These are phyloP conservation scores for Cydonia oblonga DNA, from an alignment of 331 rosid species.

Conservation along the genomic window DNA sequence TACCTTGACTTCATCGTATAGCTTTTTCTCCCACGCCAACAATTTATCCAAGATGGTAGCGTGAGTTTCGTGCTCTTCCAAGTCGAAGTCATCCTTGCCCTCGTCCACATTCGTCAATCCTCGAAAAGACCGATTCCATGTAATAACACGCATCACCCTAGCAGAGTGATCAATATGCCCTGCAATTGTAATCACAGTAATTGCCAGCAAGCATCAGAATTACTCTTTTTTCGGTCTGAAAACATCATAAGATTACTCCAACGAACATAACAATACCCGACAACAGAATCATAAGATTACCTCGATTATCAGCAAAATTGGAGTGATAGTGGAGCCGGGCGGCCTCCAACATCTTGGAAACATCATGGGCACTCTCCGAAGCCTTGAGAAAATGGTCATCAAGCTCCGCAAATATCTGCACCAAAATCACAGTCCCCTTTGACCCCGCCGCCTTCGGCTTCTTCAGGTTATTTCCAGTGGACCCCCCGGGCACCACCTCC, in stretches of 20 bases:
- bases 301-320: slow-evolving; percentile 92
- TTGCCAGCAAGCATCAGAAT: not conserved
- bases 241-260: not conserved
- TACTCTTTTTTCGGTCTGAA: not conserved
- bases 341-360: slow-evolving; percentile 97
- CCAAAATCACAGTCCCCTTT: slow-evolving; percentile 25
- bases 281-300: slow-evolving; percentile 19
- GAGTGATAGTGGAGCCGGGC: slow-evolving; percentile 91
- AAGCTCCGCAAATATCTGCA: slow-evolving; percentile 35
- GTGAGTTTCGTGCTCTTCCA: slow-evolving; percentile 80
- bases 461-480: slow-evolving; percentile 27
- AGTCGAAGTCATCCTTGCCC: slow-evolving; percentile 65
- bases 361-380: slow-evolving; percentile 77
- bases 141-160: slow-evolving; percentile 91
- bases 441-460: slow-evolving; percentile 40
- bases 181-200: slow-evolving; percentile 15
- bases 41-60: slow-evolving; percentile 87
- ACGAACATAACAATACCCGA: not conserved
- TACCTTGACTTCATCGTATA: slow-evolving; percentile 95
- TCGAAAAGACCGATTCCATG: slow-evolving; percentile 91
- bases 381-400: slow-evolving; percentile 90
- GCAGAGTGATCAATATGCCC: slow-evolving; percentile 97
- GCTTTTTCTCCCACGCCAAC: slow-evolving; percentile 98
- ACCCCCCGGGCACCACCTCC: not conserved
- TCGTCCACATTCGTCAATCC: slow-evolving; percentile 45